Conservation (phyloP, 2,329 filamentous ascomycete species). For the Ceratocystis cubensis region DNA sequence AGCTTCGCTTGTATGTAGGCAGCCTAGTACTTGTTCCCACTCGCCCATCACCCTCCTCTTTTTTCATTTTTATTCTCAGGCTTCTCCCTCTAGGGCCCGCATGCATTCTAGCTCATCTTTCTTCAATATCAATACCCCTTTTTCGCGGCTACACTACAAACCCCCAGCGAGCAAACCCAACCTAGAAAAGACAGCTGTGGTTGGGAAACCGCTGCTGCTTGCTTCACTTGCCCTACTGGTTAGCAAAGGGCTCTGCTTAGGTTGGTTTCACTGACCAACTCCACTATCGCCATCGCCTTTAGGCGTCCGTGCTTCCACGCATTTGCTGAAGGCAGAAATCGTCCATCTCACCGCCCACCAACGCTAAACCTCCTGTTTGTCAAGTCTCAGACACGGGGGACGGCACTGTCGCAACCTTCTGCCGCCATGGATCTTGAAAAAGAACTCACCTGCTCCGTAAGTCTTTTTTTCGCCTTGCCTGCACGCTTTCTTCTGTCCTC, state of each 20-base stretch:
- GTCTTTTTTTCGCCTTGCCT: conserved; percentile 29
- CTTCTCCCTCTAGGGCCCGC: not conserved
- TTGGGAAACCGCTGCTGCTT: not conserved
- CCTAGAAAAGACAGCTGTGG: not conserved
- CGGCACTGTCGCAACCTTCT: not conserved
- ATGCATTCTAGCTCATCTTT: not conserved
- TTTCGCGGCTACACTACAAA: not conserved
- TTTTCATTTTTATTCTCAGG: not conserved
- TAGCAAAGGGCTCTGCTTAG: not conserved
- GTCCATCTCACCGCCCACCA: not conserved
- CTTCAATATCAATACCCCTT: not conserved
- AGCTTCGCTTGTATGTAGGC: not conserved
- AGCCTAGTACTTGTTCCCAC: not conserved
- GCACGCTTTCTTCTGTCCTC: not conserved
- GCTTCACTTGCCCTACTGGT: not conserved
- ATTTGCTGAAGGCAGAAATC: not conserved
- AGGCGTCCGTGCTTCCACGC: not conserved
- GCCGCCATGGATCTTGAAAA: conserved; percentile 61
- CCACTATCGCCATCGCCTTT: not conserved
- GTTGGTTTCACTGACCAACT: not conserved
- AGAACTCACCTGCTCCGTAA: conserved; percentile 88
- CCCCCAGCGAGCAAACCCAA: not conserved
- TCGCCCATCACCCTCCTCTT: not conserved
- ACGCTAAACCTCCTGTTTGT: not conserved
- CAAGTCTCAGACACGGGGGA: not conserved